Evolutionary conservation across 805 yeast species (phyloP).

Genomic region (Ascoidea rubescens): DNA sequence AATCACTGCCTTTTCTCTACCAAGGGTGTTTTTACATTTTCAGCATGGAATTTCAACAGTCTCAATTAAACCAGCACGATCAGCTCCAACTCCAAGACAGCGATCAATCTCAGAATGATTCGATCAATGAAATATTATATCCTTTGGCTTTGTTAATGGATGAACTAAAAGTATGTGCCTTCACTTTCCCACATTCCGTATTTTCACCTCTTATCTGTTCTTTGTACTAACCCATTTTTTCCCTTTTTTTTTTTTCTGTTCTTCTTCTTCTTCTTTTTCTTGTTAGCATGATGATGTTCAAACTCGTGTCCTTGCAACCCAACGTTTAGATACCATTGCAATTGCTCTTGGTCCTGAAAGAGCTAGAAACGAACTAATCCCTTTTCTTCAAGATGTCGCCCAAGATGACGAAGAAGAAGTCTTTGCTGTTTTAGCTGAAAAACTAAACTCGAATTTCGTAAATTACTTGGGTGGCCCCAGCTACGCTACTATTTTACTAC

Average conservation of each 20-base stretch:
- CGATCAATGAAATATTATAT: conserved; percentile 29
- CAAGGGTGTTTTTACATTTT: too few relatives aligned
- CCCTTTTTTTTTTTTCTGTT: conserved; percentile 1
- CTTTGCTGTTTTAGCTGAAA: conserved; percentile 83
- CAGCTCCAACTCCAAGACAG: too few relatives aligned
- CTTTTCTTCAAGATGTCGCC: conserved; percentile 73
- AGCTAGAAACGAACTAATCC: conserved; percentile 77
- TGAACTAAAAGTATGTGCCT: conserved; percentile 44
- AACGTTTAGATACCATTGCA: conserved; percentile 85
- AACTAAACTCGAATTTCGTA: conserved; percentile 65
- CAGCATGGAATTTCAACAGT: too few relatives aligned
- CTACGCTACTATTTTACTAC: conserved; percentile 41
- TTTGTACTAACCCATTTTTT: neutral
- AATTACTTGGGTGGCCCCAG: conserved; percentile 80
- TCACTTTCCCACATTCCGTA: conserved; percentile 7
- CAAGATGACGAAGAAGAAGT: conserved; percentile 99
- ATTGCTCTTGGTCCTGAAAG: conserved; percentile 90
- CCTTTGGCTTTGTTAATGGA: conserved; percentile 96
- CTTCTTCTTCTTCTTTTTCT: neutral
- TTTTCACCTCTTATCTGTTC: neutral
- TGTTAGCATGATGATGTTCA: conserved; percentile 77
- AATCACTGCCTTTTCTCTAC: too few relatives aligned
- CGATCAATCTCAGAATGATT: too few relatives aligned
- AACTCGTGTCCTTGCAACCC: conserved; percentile 89
- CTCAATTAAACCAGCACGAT: too few relatives aligned